Evolutionary conservation across 1,139 yeast genomes (phyloP).

Genomic region (Debaryomyces coudertii): DNA sequence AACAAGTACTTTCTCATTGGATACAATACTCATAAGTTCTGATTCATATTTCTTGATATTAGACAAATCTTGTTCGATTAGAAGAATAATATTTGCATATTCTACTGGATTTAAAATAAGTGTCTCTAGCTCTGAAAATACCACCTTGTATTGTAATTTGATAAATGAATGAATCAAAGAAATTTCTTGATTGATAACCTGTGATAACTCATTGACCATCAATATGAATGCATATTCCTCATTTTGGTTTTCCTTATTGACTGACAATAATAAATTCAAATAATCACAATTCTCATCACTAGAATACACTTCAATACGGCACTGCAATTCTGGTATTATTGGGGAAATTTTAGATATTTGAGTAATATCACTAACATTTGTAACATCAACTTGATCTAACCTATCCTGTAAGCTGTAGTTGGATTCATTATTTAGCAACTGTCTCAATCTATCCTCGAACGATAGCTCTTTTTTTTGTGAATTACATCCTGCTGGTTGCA

Average conservation of each 20-base stretch:
- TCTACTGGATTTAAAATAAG: constrained; percentile 66
- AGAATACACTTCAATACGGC: constrained; percentile 27
- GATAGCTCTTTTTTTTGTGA: constrained; percentile 4
- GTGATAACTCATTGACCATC: constrained; percentile 58
- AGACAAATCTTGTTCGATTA: constrained; percentile 55
- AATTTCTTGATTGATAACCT: constrained; percentile 61
- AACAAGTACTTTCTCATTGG: constrained; percentile 70
- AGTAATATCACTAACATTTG: constrained; percentile 22
- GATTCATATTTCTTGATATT: constrained; percentile 36
- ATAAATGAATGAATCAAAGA: constrained; percentile 52
- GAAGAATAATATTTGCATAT: constrained; percentile 57
- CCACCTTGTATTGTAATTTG: constrained; percentile 55
- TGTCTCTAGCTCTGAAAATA: constrained; percentile 73
- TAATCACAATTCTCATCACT: constrained; percentile 35
- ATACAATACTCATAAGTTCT: constrained; percentile 44
- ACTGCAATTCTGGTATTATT: constrained; percentile 30
- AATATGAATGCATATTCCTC: constrained; percentile 55
- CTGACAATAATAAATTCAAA: constrained; percentile 34
- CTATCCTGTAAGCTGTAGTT: constrained; percentile 17
- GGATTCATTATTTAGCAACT: constrained; percentile 16
- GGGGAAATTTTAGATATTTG: constrained; percentile 28
- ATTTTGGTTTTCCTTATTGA: constrained; percentile 34
- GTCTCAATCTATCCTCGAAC: constrained; percentile 18
- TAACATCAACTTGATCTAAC: constrained; percentile 22
- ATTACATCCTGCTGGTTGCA: constrained; percentile 3